A percentile compares a stretch with the other conserved stretches of the same genome.
Conservation (phyloP, 176 grass and related monocot species). For the Phoenix roebelenii region DNA sequence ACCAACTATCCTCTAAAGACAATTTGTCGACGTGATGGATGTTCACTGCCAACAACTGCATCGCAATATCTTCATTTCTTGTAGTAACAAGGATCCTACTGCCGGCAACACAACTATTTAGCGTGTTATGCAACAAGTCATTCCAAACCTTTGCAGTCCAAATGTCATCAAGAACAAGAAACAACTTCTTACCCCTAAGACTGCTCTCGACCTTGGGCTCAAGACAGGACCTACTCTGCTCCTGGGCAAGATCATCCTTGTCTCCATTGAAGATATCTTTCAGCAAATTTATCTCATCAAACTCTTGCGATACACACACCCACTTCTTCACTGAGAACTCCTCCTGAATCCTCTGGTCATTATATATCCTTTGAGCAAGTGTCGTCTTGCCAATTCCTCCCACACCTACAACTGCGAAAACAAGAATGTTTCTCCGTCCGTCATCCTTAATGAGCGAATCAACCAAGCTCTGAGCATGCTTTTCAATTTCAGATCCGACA, state of each 20-base stretch:
- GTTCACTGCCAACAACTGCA: slow-evolving; percentile 11
- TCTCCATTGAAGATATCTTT: neutral
- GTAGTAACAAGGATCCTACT: slow-evolving; percentile 31
- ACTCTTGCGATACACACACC: slow-evolving; percentile 17
- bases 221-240: slow-evolving; percentile 9
- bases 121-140: slow-evolving; percentile 5
- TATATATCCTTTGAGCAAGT: slow-evolving; percentile 23
- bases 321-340: slow-evolving; percentile 19
- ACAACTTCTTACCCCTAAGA: slow-evolving; percentile 11
- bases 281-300: slow-evolving; percentile 9
- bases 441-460: slow-evolving; percentile 24
- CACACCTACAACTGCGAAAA: neutral
- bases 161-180: slow-evolving; percentile 27
- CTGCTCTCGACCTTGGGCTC: slow-evolving; percentile 3
- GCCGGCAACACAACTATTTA: slow-evolving; percentile 4
- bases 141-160: slow-evolving; percentile 18
- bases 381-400: no score
- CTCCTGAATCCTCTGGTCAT: neutral
- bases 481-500: slow-evolving; percentile 14
- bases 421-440: neutral
- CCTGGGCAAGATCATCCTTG: slow-evolving; percentile 4
- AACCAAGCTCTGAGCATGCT: slow-evolving; percentile 14
- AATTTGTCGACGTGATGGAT: slow-evolving; percentile 16
- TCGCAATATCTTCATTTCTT: slow-evolving; percentile 22
- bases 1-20: slow-evolving; percentile 21